phyloP scores from a whole-genome alignment of 306 rosid species.

The Cercis canadensis region DNA sequence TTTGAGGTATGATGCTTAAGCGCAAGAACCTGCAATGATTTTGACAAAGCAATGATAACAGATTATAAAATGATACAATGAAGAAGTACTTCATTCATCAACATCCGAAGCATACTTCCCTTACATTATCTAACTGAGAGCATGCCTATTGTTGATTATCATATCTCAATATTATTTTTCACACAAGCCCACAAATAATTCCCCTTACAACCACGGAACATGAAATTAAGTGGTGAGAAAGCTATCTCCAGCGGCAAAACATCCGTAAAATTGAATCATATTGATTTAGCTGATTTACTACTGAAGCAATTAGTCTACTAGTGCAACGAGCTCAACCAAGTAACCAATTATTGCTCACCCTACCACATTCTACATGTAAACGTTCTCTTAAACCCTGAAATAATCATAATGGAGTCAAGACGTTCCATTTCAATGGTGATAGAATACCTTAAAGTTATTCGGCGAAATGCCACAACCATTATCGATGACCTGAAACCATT shows the following conservation, averaged over 20 bases:
- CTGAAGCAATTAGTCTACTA: background rate
- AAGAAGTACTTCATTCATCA: background rate
- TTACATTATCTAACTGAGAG: background rate
- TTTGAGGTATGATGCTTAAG: conserved; percentile 91
- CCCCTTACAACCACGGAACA: background rate
- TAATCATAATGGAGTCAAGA: background rate
- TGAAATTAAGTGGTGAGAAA: conserved; percentile 6
- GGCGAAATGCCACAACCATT: conserved; percentile 94
- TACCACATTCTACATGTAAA: background rate
- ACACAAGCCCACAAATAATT: background rate
- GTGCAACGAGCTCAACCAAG: background rate
- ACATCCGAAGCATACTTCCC: background rate
- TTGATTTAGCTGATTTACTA: background rate
- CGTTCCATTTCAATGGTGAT: background rate
- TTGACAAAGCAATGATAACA: background rate
- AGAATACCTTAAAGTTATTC: conserved; percentile 59
- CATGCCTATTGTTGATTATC: background rate
- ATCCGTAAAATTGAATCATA: background rate
- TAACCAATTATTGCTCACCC: background rate
- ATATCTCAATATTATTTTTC: conserved; percentile 1
- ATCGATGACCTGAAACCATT: conserved; percentile 82
- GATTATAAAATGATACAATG: background rate
- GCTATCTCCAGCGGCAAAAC: background rate
- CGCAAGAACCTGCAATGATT: conserved; percentile 64
- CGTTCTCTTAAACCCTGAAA: background rate